Conservation (phyloP, 1,284 basidiomycete genomes). For the Naganishia albida region DNA sequence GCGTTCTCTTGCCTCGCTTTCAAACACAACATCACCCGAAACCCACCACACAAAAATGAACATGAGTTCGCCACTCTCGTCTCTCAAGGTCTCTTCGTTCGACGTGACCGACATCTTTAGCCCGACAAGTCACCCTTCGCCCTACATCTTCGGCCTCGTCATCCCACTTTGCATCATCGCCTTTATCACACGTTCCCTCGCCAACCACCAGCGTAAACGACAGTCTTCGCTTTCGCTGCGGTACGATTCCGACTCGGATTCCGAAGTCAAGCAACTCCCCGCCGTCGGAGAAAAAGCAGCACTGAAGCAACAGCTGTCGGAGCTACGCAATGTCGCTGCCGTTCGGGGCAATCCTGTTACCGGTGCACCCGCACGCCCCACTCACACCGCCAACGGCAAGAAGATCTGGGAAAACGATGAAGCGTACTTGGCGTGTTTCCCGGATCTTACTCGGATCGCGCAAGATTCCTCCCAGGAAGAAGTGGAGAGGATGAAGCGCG, state of each 20-base stretch:
- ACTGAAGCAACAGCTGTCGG: slow-evolving; percentile 9
- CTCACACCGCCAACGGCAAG: slow-evolving; percentile 24
- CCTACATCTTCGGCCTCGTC: slow-evolving; percentile 26
- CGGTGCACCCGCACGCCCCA: background rate
- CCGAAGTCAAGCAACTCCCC: background rate
- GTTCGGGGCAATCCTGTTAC: slow-evolving; percentile 22
- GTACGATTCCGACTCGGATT: slow-evolving; percentile 21
- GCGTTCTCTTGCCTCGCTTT: no score
- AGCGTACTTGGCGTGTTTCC: slow-evolving; percentile 25
- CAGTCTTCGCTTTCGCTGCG: slow-evolving; percentile 30
- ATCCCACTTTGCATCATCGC: slow-evolving; percentile 27
- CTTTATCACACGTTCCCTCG: slow-evolving; percentile 26
- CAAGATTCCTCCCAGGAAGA: slow-evolving; percentile 74
- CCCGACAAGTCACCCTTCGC: slow-evolving; percentile 27
- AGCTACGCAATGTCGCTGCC: slow-evolving; percentile 24
- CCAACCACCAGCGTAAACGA: slow-evolving; percentile 27
- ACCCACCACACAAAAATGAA: background rate
- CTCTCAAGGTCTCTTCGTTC: background rate
- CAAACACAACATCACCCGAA: no score
- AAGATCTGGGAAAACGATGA: slow-evolving; percentile 28
- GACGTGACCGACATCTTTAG: slow-evolving; percentile 17
- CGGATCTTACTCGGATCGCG: slow-evolving; percentile 51
- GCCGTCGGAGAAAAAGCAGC: background rate
- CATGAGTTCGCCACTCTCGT: background rate
- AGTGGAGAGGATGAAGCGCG: slow-evolving; percentile 76